phyloP scores from a whole-genome alignment of 495 filamentous ascomycete genomes.

The Xylaria telfairii region DNA sequence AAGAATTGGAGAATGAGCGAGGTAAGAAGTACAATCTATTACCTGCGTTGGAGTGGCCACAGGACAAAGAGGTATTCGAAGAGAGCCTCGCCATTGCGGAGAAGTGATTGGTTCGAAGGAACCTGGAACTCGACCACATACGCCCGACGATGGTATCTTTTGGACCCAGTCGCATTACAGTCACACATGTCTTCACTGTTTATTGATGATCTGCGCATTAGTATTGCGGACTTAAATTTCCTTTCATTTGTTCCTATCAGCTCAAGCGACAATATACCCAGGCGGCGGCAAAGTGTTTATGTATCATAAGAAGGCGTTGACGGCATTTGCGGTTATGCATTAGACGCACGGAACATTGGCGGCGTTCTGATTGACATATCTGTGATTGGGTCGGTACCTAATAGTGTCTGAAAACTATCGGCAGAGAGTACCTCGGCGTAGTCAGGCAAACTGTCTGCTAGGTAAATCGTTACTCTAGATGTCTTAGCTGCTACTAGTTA shows the following conservation, averaged over 20 bases:
- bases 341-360: constrained; percentile 1
- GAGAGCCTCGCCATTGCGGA: constrained; percentile 30
- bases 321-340: constrained; percentile 14
- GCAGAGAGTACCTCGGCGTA: background rate
- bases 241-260: constrained; percentile 17
- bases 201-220: background rate
- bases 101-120: constrained; percentile 24
- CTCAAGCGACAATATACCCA: constrained; percentile 21
- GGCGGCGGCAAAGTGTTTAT: constrained; percentile 12
- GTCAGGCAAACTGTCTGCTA: background rate
- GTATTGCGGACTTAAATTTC: constrained; percentile 5
- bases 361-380: background rate
- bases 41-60: constrained; percentile 51
- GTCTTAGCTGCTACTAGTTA: background rate
- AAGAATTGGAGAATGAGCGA: constrained; percentile 60
- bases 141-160: background rate
- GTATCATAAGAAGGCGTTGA: constrained; percentile 12
- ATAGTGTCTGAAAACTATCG: background rate
- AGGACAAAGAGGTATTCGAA: constrained; percentile 31
- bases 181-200: background rate
- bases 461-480: background rate
- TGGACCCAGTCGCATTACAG: background rate
- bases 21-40: constrained; percentile 58
- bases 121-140: background rate
- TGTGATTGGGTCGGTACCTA: background rate